Evolutionary conservation across 2,329 filamentous ascomycete genomes (phyloP).

Genomic region (Cytospora chrysosperma): DNA sequence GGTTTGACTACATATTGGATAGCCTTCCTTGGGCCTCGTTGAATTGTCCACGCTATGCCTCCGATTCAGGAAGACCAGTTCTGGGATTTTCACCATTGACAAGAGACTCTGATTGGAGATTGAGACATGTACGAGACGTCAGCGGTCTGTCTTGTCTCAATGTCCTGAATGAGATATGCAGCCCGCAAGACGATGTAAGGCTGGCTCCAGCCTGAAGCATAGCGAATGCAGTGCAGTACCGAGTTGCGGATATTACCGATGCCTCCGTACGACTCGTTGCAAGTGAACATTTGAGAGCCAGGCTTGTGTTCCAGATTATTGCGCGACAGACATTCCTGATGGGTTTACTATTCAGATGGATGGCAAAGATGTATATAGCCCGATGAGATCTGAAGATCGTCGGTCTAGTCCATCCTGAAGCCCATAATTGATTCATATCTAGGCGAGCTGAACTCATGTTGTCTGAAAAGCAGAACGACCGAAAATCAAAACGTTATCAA

Average conservation of each 20-base stretch:
- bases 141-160: conserved; percentile 10
- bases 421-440: background rate
- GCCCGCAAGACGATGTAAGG: conserved; percentile 6
- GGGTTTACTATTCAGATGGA: background rate
- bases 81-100: background rate
- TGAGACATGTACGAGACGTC: conserved; percentile 11
- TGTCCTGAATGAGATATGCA: background rate
- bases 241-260: conserved; percentile 11
- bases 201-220: conserved; percentile 10
- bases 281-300: conserved; percentile 12
- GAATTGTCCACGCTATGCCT: conserved; percentile 2
- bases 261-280: conserved; percentile 9
- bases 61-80: background rate
- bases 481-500: background rate
- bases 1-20: background rate
- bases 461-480: background rate
- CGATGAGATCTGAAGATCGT: background rate
- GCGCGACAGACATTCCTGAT: background rate
- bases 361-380: background rate
- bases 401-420: background rate
- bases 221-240: conserved; percentile 5
- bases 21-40: too few relatives aligned
- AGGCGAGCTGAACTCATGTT: background rate
- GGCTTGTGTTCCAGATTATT: conserved; percentile 1
- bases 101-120: background rate